These are phyloP conservation scores for Eruca vesicaria DNA, from an alignment of 441 rosid genomes.

Conservation along the genomic window DNA sequence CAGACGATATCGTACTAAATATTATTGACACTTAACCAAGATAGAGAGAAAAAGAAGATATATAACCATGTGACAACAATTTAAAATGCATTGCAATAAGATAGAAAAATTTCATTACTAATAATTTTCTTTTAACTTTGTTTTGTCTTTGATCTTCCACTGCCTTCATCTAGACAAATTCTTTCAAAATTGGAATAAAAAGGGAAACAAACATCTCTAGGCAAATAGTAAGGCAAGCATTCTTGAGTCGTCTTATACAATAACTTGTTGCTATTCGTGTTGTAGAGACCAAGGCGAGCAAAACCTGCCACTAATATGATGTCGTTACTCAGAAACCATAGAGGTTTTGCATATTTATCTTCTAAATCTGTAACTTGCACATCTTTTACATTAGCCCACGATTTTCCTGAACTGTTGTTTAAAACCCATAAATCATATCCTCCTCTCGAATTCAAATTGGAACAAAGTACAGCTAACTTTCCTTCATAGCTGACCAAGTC, in stretches of 20 bases:
- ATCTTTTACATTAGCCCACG: background rate
- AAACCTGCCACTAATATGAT: background rate
- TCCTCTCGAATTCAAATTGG: background rate
- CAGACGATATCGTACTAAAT: too few relatives aligned
- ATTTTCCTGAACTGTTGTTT: background rate
- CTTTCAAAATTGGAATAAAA: slow-evolving; percentile 21
- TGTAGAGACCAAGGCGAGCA: background rate
- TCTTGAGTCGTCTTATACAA: background rate
- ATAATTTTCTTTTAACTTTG: background rate
- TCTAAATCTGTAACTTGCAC: background rate
- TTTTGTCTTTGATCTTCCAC: background rate
- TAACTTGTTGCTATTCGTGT: background rate
- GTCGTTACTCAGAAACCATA: slow-evolving; percentile 23
- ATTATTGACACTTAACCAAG: background rate
- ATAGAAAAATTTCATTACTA: background rate
- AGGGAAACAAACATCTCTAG: background rate
- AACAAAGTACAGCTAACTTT: slow-evolving; percentile 13
- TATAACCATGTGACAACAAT: background rate
- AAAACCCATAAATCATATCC: slow-evolving; percentile 1
- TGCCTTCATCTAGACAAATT: background rate
- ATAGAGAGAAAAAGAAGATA: background rate
- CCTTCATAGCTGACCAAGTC: slow-evolving; percentile 20
- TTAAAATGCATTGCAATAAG: background rate
- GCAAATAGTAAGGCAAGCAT: background rate
- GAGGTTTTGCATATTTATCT: background rate